Evolutionary conservation across 345 rosid genomes (phyloP).

Genomic region (Brassica rapa): DNA sequence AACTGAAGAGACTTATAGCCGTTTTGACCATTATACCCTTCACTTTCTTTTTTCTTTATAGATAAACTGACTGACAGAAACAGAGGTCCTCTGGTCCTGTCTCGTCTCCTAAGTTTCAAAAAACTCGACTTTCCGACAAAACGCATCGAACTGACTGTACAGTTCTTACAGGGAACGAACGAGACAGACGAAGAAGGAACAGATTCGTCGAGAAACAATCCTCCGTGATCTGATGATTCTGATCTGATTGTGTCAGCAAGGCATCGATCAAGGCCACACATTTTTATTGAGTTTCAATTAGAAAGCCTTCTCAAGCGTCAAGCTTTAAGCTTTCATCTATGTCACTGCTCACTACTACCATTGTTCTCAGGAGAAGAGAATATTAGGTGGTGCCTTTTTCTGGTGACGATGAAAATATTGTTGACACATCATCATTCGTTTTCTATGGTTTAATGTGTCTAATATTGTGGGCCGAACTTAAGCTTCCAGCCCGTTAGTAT

Average conservation of each 20-base stretch:
- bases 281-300: conserved; percentile 20
- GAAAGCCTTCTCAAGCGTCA: not conserved
- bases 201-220: conserved; percentile 58
- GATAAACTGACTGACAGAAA: conserved; percentile 78
- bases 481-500: no score
- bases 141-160: conserved; percentile 23
- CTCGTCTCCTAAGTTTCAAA: conserved; percentile 37
- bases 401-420: not conserved
- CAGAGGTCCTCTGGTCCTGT: conserved; percentile 39
- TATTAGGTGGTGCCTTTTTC: not conserved
- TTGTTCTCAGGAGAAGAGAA: not conserved
- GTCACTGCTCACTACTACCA: not conserved
- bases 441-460: no score
- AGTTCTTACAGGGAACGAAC: conserved; percentile 23
- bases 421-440: no score
- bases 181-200: conserved; percentile 52
- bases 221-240: conserved; percentile 43
- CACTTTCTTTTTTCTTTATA: conserved; percentile 54
- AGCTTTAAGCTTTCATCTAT: not conserved
- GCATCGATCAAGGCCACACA: conserved; percentile 55
- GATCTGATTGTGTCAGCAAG: conserved; percentile 44
- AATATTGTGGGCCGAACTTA: no score
- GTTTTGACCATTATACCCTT: conserved; percentile 37
- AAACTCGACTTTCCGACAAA: conserved; percentile 36
- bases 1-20: conserved; percentile 23